These are phyloP conservation scores for Aspergillaceae sp. DNA, from an alignment of 2,329 filamentous ascomycete genomes.

Conservation along the genomic window DNA sequence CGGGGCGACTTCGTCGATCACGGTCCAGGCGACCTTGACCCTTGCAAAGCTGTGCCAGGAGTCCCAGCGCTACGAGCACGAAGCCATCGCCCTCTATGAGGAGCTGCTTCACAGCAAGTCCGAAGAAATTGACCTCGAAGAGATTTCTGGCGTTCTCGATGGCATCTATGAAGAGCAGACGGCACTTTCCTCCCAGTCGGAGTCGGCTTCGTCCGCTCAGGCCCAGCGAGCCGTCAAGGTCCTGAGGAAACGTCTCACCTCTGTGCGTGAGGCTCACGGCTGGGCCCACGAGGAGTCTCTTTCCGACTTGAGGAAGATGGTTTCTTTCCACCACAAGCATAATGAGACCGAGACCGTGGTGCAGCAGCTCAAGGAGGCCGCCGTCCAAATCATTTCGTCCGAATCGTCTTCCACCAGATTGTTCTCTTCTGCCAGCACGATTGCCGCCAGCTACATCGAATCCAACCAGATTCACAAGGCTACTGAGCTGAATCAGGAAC, in stretches of 20 bases:
- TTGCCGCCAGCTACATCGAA: slow-evolving; percentile 30
- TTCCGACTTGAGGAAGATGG: slow-evolving; percentile 28
- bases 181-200: slow-evolving; percentile 8
- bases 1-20: slow-evolving; percentile 27
- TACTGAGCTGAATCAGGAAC: slow-evolving; percentile 26
- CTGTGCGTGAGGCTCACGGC: slow-evolving; percentile 24
- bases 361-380: slow-evolving; percentile 26
- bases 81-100: slow-evolving; percentile 31
- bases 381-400: slow-evolving; percentile 24
- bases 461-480: slow-evolving; percentile 26
- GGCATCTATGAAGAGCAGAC: slow-evolving; percentile 32
- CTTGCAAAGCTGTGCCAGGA: slow-evolving; percentile 33
- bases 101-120: slow-evolving; percentile 27
- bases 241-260: slow-evolving; percentile 21
- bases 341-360: slow-evolving; percentile 23
- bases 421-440: slow-evolving; percentile 26
- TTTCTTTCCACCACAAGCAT: slow-evolving; percentile 27
- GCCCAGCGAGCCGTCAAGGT: slow-evolving; percentile 23
- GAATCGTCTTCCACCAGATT: slow-evolving; percentile 24
- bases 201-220: slow-evolving; percentile 17
- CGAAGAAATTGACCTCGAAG: slow-evolving; percentile 22
- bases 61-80: slow-evolving; percentile 26
- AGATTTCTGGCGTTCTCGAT: slow-evolving; percentile 28
- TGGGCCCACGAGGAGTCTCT: slow-evolving; percentile 35
- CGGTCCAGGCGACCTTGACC: slow-evolving; percentile 26